Conservation (phyloP, 139 green algal species). For the Volvox africanus region DNA sequence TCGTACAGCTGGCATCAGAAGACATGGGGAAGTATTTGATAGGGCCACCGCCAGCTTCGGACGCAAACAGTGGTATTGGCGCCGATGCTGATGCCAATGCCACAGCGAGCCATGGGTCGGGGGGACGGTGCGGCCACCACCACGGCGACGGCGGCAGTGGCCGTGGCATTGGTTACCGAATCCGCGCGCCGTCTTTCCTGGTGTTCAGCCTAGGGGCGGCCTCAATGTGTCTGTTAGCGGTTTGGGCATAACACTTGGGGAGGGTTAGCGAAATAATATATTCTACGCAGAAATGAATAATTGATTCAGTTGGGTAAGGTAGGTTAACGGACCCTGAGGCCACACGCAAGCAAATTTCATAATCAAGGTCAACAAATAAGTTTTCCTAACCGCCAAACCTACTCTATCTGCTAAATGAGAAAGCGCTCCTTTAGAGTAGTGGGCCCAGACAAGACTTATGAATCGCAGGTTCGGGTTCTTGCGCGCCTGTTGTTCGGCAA, state of each 20-base stretch:
- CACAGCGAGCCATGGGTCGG: neutral
- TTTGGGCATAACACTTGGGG: constrained; percentile 55
- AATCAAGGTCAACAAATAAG: too few relatives aligned
- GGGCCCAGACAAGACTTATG: too few relatives aligned
- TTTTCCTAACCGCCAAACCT: too few relatives aligned
- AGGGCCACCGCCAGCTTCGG: neutral
- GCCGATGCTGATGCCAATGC: neutral
- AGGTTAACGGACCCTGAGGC: too few relatives aligned
- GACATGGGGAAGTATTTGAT: constrained; percentile 58
- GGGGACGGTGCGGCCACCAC: neutral
- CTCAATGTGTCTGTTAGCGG: constrained; percentile 58
- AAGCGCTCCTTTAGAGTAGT: too few relatives aligned
- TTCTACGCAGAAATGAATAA: too few relatives aligned
- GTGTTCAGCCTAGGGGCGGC: constrained; percentile 48
- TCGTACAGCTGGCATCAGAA: constrained; percentile 75
- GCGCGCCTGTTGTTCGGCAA: too few relatives aligned
- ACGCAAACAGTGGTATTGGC: neutral
- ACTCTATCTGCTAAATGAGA: too few relatives aligned
- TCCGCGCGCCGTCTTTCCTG: constrained; percentile 47
- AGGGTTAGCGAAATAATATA: too few relatives aligned
- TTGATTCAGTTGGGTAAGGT: too few relatives aligned
- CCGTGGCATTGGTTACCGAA: neutral
- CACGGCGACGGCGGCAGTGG: neutral
- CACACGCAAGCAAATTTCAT: too few relatives aligned
- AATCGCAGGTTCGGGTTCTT: too few relatives aligned